Conservation (phyloP, 2,329 filamentous ascomycete genomes). For the Aspergillus sp. region DNA sequence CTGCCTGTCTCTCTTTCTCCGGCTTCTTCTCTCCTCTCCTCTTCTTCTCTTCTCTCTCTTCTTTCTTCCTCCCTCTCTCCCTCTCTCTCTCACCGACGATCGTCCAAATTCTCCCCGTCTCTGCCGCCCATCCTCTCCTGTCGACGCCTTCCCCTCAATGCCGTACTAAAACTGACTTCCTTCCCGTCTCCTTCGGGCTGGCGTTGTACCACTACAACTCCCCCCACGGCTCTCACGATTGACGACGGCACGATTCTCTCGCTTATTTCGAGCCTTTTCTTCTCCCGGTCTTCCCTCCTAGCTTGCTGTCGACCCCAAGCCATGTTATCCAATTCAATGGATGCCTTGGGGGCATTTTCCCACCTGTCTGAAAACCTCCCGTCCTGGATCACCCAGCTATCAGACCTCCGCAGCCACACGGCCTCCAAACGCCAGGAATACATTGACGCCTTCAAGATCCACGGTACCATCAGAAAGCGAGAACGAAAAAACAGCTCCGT, state of each 20-base stretch:
- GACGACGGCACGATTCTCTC: constrained; percentile 1
- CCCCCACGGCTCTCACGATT: constrained; percentile 1
- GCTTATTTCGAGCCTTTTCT: background rate
- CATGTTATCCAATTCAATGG: constrained; percentile 19
- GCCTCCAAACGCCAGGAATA: constrained; percentile 35
- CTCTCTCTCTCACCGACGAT: constrained; percentile 6
- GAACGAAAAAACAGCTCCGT: constrained; percentile 35
- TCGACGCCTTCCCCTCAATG: too few species aligned
- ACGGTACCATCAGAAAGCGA: constrained; percentile 20
- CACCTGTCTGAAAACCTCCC: constrained; percentile 37
- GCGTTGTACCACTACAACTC: background rate
- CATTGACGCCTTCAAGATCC: constrained; percentile 32
- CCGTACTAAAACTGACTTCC: background rate
- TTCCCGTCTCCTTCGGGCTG: background rate
- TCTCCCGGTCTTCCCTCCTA: background rate
- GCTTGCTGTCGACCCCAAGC: constrained; percentile 4
- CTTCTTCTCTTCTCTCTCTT: constrained; percentile 11
- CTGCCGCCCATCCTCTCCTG: constrained; percentile 1
- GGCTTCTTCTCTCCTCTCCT: constrained; percentile 4
- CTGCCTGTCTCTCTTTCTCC: constrained; percentile 8
- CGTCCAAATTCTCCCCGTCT: constrained; percentile 3
- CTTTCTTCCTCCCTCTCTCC: constrained; percentile 5
- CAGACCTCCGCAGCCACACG: constrained; percentile 34
- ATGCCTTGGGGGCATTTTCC: constrained; percentile 37
- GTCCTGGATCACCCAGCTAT: constrained; percentile 34